These are phyloP conservation scores for Corchorus capsularis DNA, from an alignment of 345 rosid species.

Conservation along the genomic window DNA sequence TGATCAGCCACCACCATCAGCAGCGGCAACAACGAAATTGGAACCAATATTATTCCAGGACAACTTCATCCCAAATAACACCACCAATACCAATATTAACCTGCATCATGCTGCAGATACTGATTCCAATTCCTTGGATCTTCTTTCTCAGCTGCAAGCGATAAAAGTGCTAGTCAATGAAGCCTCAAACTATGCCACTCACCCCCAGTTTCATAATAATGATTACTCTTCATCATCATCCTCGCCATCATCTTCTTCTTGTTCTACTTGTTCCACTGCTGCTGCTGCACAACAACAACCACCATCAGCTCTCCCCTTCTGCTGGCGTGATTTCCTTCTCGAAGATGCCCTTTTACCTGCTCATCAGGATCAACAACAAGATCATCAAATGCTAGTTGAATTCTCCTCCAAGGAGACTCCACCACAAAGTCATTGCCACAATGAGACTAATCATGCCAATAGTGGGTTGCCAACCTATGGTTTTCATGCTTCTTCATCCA, in stretches of 20 bases:
- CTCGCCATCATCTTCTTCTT: conserved; percentile 36
- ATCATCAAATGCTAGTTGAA: not conserved
- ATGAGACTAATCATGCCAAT: not conserved
- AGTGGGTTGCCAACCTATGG: conserved; percentile 17
- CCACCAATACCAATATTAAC: not conserved
- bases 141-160: conserved; percentile 77
- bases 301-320: conserved; percentile 36
- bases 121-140: conserved; percentile 44
- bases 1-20: conserved; percentile 18
- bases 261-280: conserved; percentile 56
- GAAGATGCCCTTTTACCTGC: conserved; percentile 46
- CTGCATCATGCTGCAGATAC: not conserved
- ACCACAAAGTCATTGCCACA: conserved; percentile 17
- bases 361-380: conserved; percentile 22
- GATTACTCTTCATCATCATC: conserved; percentile 35
- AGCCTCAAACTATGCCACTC: conserved; percentile 37
- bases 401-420: conserved; percentile 32
- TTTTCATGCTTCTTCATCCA: conserved; percentile 29
- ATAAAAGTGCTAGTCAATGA: conserved; percentile 60
- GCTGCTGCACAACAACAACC: conserved; percentile 42
- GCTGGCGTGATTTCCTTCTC: conserved; percentile 86
- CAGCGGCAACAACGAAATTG: conserved; percentile 20
- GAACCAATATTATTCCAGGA: conserved; percentile 28
- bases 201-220: conserved; percentile 25
- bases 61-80: conserved; percentile 16